Evolutionary conservation across 768 basidiomycete species (phyloP), one percentile per base, ranked within the genome.

Genomic region (Lactifluus hygrophoroides): DNA sequence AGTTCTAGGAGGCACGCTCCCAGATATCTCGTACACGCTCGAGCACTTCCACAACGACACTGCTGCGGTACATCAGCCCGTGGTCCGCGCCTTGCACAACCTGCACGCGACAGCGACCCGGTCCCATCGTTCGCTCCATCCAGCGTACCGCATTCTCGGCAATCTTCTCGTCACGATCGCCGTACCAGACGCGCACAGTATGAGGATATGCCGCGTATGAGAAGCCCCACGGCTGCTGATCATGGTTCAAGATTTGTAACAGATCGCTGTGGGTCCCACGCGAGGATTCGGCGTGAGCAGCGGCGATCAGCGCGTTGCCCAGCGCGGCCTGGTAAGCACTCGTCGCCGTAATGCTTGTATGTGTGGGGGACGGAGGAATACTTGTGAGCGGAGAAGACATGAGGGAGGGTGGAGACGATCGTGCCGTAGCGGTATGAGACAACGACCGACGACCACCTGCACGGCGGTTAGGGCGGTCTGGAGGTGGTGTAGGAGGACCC

Each of bases 201-300:
- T 88, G 85, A 14, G 82, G 82, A 63, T 94, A 88, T 21, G 88
- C 80, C 16, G 79, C 70, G 68, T 97, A 97, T 10, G 85, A 85
- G 73, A 96, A 94, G 0, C 91, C 95, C 89, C 90, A 92, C 1
- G 89, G 84, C 62, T 84, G 83, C 45, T 88, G 84, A 64, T 90
- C 88, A 63, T 91, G 90, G 66, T 94, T 93, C 54, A 97, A 77
- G 68, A 99, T 95, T 66, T 91, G 86, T 59, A 97, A 69, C 16
- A 99, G 80, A 72, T 99, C 96, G 56, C 84, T 81, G 65, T 95
- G 91, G 0, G 89, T 90, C 48, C 96, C 94, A 63, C 86, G 86
- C 25, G 92, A 82, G 5, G 92, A 93, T 69, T 98, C 95, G 2
- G 94, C 88, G 69, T 99, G 94, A 1, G 93, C 94, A 0, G 95